These are phyloP conservation scores for Aspergillus sp. DNA, from an alignment of 2,329 filamentous ascomycete genomes.

Conservation along the genomic window DNA sequence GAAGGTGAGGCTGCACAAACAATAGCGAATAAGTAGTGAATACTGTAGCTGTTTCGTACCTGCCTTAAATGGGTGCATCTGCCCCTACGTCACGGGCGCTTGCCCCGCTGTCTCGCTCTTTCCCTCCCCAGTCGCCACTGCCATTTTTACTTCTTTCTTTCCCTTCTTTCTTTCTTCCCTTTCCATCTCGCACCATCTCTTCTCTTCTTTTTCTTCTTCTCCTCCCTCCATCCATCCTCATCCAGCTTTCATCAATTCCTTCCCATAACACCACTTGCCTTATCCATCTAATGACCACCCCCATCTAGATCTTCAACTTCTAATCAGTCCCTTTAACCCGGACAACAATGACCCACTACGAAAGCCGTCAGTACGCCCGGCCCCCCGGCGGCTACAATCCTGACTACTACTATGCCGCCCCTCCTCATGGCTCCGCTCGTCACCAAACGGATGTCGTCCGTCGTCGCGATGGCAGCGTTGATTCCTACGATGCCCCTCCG, in stretches of 20 bases:
- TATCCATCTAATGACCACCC: neutral
- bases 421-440: conserved; percentile 17
- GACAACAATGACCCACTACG: conserved; percentile 42
- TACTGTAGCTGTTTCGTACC: too few relatives aligned
- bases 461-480: conserved; percentile 65
- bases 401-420: conserved; percentile 32
- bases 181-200: conserved; percentile 12
- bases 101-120: neutral
- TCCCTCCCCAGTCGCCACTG: too few relatives aligned
- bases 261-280: neutral
- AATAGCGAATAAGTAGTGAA: neutral
- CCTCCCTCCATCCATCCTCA: conserved; percentile 4
- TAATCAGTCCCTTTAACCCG: neutral
- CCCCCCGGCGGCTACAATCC: conserved; percentile 27
- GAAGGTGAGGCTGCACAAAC: neutral
- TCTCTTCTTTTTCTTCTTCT: conserved; percentile 11
- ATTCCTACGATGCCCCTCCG: conserved; percentile 76
- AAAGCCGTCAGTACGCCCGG: conserved; percentile 35
- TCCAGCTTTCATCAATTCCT: neutral
- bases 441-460: conserved; percentile 23
- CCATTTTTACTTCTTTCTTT: conserved; percentile 13
- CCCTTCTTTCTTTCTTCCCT: conserved; percentile 14
- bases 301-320: conserved; percentile 4
- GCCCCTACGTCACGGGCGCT: conserved; percentile 25
- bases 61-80: neutral